Conservation (phyloP, 768 basidiomycete species). For the Pholiota microspora region DNA sequence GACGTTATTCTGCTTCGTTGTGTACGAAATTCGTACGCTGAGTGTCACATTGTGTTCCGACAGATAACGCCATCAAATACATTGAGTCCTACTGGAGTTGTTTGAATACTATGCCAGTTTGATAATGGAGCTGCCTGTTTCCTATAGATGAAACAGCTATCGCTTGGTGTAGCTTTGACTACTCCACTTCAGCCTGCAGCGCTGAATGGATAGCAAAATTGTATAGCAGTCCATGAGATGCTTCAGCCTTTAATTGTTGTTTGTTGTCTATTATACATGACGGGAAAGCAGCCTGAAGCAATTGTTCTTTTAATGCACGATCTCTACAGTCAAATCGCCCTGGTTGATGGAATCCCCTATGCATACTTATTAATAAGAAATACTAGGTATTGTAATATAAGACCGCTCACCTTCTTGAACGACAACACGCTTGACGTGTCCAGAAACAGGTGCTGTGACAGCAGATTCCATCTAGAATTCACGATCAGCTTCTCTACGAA, state of each 20-base stretch:
- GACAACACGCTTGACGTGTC: conserved; percentile 90
- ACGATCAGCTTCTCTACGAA: conserved; percentile 14
- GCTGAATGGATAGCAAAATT: background rate
- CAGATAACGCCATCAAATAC: conserved; percentile 1
- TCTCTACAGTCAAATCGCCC: conserved; percentile 89
- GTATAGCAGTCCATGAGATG: background rate
- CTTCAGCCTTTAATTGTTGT: background rate
- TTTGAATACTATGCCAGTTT: background rate
- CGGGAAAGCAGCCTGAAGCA: background rate
- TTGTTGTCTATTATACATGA: background rate
- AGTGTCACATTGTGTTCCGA: background rate
- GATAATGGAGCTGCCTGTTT: background rate
- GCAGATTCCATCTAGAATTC: conserved; percentile 88
- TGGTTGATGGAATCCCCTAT: conserved; percentile 92
- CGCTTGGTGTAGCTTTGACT: background rate
- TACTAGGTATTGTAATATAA: background rate
- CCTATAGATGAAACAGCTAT: background rate
- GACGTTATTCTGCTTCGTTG: too few relatives aligned
- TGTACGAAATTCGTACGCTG: too few relatives aligned
- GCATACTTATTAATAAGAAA: background rate
- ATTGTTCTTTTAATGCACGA: conserved; percentile 34
- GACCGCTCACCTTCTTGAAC: conserved; percentile 73
- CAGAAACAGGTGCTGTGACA: conserved; percentile 94
- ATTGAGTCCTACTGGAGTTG: background rate
- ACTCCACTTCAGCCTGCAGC: background rate